Conservation (phyloP, 192 early-diverging fungal species). For the Entomortierella parvispora region DNA sequence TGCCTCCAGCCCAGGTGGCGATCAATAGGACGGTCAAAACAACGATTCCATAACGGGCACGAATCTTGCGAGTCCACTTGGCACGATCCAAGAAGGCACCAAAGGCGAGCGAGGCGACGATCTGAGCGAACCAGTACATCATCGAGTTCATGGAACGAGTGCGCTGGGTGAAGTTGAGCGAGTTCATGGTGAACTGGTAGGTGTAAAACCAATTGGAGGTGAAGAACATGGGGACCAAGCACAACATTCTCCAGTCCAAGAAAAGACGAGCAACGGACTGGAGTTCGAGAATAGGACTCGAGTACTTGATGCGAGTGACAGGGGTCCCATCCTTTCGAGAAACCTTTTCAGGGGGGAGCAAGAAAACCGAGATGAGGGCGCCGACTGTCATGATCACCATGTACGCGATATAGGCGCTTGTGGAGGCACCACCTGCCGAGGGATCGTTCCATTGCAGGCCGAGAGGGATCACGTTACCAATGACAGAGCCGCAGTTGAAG, state of each 20-base stretch:
- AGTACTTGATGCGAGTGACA: slow-evolving; percentile 71
- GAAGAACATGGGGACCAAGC: slow-evolving; percentile 67
- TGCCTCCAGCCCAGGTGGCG: slow-evolving; percentile 64
- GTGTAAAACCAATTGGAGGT: slow-evolving; percentile 80
- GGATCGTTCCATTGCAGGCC: slow-evolving; percentile 68
- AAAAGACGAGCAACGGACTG: slow-evolving; percentile 61
- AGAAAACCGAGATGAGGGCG: slow-evolving; percentile 56
- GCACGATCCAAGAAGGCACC: slow-evolving; percentile 67
- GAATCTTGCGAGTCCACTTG: slow-evolving; percentile 57
- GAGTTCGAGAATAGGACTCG: slow-evolving; percentile 63
- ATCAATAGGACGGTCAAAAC: slow-evolving; percentile 54
- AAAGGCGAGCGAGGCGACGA: slow-evolving; percentile 64
- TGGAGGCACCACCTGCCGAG: slow-evolving; percentile 56
- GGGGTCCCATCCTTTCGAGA: slow-evolving; percentile 69
- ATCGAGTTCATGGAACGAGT: slow-evolving; percentile 72
- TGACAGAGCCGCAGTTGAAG: slow-evolving; percentile 76
- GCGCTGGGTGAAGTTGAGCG: slow-evolving; percentile 65
- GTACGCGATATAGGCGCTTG: slow-evolving; percentile 76
- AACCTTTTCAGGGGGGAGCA: slow-evolving; percentile 63
- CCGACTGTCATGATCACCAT: slow-evolving; percentile 70
- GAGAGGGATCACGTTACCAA: slow-evolving; percentile 76
- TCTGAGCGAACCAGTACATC: slow-evolving; percentile 77
- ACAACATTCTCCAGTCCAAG: slow-evolving; percentile 64
- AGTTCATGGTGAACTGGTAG: slow-evolving; percentile 64
- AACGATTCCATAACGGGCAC: slow-evolving; percentile 65